phyloP scores from a whole-genome alignment of 2,329 filamentous ascomycete species.

The Colletotrichum shisoi region DNA sequence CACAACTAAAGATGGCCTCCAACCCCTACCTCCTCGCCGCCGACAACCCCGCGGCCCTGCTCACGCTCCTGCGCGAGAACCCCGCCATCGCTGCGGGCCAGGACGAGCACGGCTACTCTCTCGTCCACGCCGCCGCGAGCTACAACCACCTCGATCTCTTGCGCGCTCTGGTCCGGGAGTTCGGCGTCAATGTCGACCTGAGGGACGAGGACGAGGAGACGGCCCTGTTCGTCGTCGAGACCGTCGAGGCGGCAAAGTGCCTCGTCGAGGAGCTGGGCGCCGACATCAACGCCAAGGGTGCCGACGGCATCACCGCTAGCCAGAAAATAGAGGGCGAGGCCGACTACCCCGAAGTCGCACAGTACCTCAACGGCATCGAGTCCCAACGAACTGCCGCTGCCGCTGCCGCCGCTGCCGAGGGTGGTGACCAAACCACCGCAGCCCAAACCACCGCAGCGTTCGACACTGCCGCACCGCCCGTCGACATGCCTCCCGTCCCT shows the following conservation, averaged over 20 bases:
- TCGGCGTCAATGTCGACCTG: constrained; percentile 80
- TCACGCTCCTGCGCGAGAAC: constrained; percentile 76
- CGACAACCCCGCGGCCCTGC: constrained; percentile 77
- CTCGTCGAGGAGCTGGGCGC: constrained; percentile 84
- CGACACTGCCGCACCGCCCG: constrained; percentile 40
- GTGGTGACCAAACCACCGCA: constrained; percentile 43
- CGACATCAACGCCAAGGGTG: constrained; percentile 70
- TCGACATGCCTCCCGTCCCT: constrained; percentile 70
- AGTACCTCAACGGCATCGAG: constrained; percentile 66
- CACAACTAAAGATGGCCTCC: constrained; percentile 52
- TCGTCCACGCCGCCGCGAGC: constrained; percentile 90
- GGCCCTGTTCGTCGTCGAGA: constrained; percentile 92
- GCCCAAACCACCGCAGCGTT: background rate
- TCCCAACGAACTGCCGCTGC: constrained; percentile 44
- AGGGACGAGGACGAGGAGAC: constrained; percentile 93
- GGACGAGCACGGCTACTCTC: constrained; percentile 92
- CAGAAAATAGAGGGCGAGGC: constrained; percentile 82
- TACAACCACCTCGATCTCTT: constrained; percentile 88
- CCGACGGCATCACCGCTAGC: constrained; percentile 79
- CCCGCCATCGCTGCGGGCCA: constrained; percentile 80
- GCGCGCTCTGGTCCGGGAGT: constrained; percentile 75
- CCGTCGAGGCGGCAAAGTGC: constrained; percentile 75
- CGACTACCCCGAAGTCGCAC: constrained; percentile 77
- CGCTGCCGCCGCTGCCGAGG: constrained; percentile 44
- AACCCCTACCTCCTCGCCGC: constrained; percentile 81